Conservation (phyloP, 306 rosid species). For the Luffa acutangula region DNA sequence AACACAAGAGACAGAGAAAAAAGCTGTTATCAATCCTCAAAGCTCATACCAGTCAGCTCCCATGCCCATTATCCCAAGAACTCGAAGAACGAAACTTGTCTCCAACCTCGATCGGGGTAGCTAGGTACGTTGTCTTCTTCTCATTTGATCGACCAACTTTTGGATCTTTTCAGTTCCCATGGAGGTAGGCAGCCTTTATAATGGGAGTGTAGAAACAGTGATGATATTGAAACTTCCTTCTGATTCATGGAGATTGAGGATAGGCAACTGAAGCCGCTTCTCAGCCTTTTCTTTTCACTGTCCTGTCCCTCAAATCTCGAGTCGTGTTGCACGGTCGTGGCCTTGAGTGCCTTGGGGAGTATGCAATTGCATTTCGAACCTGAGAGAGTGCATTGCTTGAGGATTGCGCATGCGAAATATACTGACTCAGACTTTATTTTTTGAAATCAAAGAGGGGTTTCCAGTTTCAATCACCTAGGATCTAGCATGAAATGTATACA, state of each 20-base stretch:
- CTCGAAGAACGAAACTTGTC: neutral
- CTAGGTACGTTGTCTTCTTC: neutral
- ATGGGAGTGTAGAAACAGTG: constrained; percentile 14
- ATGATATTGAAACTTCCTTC: constrained; percentile 8
- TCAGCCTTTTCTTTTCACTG: constrained; percentile 7
- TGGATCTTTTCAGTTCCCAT: constrained; percentile 10
- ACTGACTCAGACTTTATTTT: neutral
- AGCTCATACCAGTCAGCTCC: constrained; percentile 1
- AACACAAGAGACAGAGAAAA: neutral
- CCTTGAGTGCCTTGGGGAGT: constrained; percentile 10
- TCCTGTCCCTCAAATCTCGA: neutral
- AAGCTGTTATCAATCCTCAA: neutral
- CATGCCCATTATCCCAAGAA: neutral
- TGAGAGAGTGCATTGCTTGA: neutral
- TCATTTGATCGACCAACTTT: constrained; percentile 6
- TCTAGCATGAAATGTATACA: neutral
- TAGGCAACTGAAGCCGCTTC: constrained; percentile 11
- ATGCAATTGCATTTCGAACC: constrained; percentile 12
- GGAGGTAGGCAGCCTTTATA: constrained; percentile 13
- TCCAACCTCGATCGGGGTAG: neutral
- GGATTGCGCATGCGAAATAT: neutral
- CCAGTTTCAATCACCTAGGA: neutral
- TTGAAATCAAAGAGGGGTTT: neutral
- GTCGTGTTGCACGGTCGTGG: neutral
- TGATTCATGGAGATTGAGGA: constrained; percentile 12